These are phyloP conservation scores for Xylariaceae sp. DNA, from an alignment of 2,329 filamentous ascomycete species.

Conservation along the genomic window DNA sequence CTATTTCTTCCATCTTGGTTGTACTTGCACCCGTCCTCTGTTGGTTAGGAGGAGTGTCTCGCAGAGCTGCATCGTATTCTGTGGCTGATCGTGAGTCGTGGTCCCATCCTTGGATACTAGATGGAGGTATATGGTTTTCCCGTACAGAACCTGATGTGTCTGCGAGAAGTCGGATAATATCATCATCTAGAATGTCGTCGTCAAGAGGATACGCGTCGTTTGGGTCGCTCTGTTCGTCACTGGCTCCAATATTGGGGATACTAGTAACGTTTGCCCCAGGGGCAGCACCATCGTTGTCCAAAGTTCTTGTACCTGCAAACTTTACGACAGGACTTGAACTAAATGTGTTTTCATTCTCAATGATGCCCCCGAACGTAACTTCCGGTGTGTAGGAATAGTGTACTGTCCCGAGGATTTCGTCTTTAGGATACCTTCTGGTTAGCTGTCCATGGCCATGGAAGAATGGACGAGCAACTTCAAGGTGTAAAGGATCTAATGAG, in stretches of 20 bases:
- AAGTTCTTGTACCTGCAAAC: background rate
- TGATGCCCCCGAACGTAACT: too few species aligned
- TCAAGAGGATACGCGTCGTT: conserved; percentile 39
- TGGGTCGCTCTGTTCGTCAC: background rate
- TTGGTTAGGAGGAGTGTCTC: conserved; percentile 42
- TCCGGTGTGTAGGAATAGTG: background rate
- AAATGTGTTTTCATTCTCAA: background rate
- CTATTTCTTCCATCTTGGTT: background rate
- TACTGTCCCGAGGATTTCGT: background rate
- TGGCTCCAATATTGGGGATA: background rate
- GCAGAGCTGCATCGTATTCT: conserved; percentile 47
- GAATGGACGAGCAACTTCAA: background rate
- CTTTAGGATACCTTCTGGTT: background rate
- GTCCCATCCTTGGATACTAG: conserved; percentile 46
- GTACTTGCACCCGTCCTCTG: background rate
- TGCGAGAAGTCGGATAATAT: conserved; percentile 35
- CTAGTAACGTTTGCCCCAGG: background rate
- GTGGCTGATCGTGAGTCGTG: conserved; percentile 44
- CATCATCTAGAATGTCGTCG: conserved; percentile 36
- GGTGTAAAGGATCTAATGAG: background rate
- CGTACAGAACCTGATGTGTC: conserved; percentile 6
- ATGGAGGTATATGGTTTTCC: conserved; percentile 38
- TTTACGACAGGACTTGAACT: background rate
- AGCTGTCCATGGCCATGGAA: background rate
- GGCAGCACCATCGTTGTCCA: background rate